These are phyloP conservation scores for Xylaria hypoxylon DNA, from an alignment of 2,329 filamentous ascomycete genomes.

Conservation along the genomic window DNA sequence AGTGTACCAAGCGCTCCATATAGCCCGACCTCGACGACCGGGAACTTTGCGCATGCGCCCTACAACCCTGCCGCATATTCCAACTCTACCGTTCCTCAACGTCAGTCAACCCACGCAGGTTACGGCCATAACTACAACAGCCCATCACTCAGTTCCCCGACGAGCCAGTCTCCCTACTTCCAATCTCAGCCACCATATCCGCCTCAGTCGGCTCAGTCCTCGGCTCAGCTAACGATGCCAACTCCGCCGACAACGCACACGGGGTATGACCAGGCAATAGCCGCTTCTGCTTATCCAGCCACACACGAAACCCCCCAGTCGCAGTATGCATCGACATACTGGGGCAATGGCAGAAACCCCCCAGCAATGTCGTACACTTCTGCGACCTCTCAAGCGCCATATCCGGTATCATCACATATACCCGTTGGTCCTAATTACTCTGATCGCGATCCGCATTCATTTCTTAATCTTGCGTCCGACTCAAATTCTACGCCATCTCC, in stretches of 20 bases:
- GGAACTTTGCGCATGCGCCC: conserved; percentile 63
- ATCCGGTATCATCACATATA: conserved; percentile 65
- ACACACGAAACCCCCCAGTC: conserved; percentile 50
- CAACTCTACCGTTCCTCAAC: conserved; percentile 59
- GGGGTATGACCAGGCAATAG: conserved; percentile 57
- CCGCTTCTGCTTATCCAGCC: conserved; percentile 52
- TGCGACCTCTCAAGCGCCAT: conserved; percentile 59
- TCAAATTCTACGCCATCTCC: conserved; percentile 65
- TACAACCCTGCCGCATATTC: conserved; percentile 73
- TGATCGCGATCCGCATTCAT: conserved; percentile 60
- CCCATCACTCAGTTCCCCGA: conserved; percentile 49
- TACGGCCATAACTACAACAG: conserved; percentile 59
- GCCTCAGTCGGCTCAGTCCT: conserved; percentile 42
- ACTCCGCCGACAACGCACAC: conserved; percentile 49
- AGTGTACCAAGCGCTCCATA: conserved; percentile 48
- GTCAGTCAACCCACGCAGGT: conserved; percentile 63
- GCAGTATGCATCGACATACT: conserved; percentile 49
- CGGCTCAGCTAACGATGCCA: conserved; percentile 49
- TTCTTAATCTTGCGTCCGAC: conserved; percentile 58
- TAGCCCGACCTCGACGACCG: conserved; percentile 52
- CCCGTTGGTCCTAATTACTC: conserved; percentile 64
- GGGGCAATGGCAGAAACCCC: conserved; percentile 56
- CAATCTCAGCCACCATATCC: conserved; percentile 48
- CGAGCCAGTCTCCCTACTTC: conserved; percentile 49
- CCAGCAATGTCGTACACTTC: conserved; percentile 54